These are phyloP conservation scores for Rhizopus microsporus DNA, from an alignment of 371 early-diverging fungal species.

Conservation along the genomic window DNA sequence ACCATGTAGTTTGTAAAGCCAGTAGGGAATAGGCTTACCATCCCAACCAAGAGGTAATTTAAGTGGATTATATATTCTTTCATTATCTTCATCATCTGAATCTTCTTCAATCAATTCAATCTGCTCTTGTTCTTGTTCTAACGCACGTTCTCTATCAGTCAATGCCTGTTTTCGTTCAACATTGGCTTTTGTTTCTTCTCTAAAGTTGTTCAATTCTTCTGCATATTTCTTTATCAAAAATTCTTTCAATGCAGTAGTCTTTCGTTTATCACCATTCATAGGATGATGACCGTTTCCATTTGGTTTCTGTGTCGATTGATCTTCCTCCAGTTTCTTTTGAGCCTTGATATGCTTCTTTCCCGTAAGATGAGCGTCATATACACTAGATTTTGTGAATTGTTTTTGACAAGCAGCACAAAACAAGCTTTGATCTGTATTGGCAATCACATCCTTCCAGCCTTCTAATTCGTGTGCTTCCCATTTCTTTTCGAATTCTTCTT, in stretches of 20 bases:
- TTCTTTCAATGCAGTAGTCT: slow-evolving; percentile 68
- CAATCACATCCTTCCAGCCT: slow-evolving; percentile 65
- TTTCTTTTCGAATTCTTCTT: slow-evolving; percentile 57
- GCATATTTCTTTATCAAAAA: slow-evolving; percentile 61
- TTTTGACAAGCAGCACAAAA: slow-evolving; percentile 87
- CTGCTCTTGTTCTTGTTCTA: slow-evolving; percentile 74
- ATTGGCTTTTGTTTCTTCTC: slow-evolving; percentile 84
- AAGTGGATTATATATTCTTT: slow-evolving; percentile 93
- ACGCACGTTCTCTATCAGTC: slow-evolving; percentile 81
- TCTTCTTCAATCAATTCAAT: slow-evolving; percentile 74
- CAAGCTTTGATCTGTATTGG: slow-evolving; percentile 41
- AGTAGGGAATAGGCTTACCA: slow-evolving; percentile 98
- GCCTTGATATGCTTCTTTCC: slow-evolving; percentile 92
- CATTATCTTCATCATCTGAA: slow-evolving; percentile 85
- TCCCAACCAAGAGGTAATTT: slow-evolving; percentile 98
- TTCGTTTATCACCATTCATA: slow-evolving; percentile 53
- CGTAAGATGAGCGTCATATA: slow-evolving; percentile 83
- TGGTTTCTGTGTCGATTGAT: neutral
- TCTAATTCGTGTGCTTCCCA: slow-evolving; percentile 63
- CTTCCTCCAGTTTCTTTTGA: slow-evolving; percentile 53
- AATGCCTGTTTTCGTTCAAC: slow-evolving; percentile 94
- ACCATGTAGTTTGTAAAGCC: slow-evolving; percentile 98
- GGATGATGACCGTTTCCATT: slow-evolving; percentile 38
- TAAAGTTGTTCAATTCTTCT: slow-evolving; percentile 56
- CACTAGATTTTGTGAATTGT: slow-evolving; percentile 82